phyloP scores from a whole-genome alignment of 73 alveolate species.

The Paramecium octaurelia region DNA sequence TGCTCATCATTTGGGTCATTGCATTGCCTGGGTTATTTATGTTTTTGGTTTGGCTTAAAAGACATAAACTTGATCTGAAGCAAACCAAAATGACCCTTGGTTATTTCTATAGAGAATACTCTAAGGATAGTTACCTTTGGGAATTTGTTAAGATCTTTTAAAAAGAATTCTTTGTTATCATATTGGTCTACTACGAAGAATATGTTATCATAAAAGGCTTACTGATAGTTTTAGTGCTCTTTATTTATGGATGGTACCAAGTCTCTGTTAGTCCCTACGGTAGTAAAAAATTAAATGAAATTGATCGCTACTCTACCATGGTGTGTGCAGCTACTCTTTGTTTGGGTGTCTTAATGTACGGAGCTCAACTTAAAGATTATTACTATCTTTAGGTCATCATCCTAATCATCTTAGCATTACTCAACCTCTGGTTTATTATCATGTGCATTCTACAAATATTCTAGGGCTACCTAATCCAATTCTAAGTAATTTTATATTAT shows the following conservation, averaged over 20 bases:
- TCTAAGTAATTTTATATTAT: not conserved
- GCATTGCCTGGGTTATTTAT: not conserved
- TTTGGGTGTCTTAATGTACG: constrained; percentile 15
- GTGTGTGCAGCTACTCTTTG: not conserved
- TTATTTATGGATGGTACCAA: constrained; percentile 19
- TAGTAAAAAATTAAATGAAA: not conserved
- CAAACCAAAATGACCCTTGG: constrained; percentile 1
- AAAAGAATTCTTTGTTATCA: constrained; percentile 17
- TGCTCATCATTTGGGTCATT: constrained; percentile 2
- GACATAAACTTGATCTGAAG: not conserved
- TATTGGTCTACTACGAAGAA: constrained; percentile 6
- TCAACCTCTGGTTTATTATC: constrained; percentile 2
- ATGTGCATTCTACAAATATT: not conserved
- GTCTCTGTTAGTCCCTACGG: not conserved
- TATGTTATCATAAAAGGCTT: constrained; percentile 19
- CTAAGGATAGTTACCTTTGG: constrained; percentile 6
- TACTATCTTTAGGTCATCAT: not conserved
- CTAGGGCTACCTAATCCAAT: not conserved
- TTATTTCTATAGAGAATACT: constrained; percentile 1
- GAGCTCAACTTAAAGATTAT: not conserved
- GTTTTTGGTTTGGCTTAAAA: not conserved
- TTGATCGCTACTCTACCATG: constrained; percentile 27
- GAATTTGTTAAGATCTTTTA: constrained; percentile 45
- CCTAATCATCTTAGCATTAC: not conserved
- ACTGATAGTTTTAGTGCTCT: not conserved